Evolutionary conservation across 106 monocot species (phyloP), one percentile per base, ranked within the genome.

Genomic region (Acorus gramineus): DNA sequence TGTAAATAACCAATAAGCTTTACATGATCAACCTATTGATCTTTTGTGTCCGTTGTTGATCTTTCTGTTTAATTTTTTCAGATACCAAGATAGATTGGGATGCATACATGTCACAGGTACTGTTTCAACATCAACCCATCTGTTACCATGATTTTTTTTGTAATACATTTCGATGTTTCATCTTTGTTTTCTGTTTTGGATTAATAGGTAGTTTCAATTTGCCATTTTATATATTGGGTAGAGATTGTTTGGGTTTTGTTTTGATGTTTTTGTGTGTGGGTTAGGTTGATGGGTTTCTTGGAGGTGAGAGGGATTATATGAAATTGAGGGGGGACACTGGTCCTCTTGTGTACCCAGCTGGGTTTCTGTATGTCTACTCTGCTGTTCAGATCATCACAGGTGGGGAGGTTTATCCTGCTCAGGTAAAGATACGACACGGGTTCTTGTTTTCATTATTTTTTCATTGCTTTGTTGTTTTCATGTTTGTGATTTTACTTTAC

Each of bases 61-160:
- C 14, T 6, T 42, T 47, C 55, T 47, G 45, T 14, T 5, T 57
- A 10, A 14, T 45, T 3, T 49, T 49, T 47, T 56, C 49, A 92
- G 98, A 98, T 79, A 98, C 98, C n/a, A 98, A 98, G 92, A 98
- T 98, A 12, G 98, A 98, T 74, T 89, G 98, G 98, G 98, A 98
- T 75, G 92, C 98, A 6, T 98, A 98, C 73, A 98, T 98, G 88
- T 88, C 98, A 12, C 92, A 98, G 98, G 96, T 96, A 50, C n/a
- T 43, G 48, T 58, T 54, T 5, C 2, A 44, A 5, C 28, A 28
- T 28, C 28, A 28, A 53, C 46, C 55, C 5, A 10, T 42, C 12
- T n/a, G n/a, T n/a, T n/a, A n/a, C n/a, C n/a, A n/a, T n/a, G 1
- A 46, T 42, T 11, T 4, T 7, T 49, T 12, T 28, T 57, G 42